A percentile compares a stretch with the other conserved stretches of the same genome.
phyloP scores from a whole-genome alignment of 1,284 basidiomycete genomes.

The Xerocomus nothofagi region DNA sequence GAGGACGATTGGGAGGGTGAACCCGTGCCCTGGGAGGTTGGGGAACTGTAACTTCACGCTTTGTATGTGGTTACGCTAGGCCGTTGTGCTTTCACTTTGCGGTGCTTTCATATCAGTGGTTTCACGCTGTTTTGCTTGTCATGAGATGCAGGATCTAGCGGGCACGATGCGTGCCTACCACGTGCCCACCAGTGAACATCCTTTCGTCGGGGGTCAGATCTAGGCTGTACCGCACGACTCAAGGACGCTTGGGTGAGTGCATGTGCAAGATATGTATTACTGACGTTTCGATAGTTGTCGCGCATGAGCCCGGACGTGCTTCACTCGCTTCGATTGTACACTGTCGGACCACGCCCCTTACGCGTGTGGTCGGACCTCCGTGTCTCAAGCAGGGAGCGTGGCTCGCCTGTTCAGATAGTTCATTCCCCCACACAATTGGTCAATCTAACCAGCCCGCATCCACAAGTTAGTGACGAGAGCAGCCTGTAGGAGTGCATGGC shows the following conservation, averaged over 20 bases:
- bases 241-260: conserved; percentile 14
- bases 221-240: conserved; percentile 13
- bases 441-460: conserved; percentile 32
- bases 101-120: conserved; percentile 36
- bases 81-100: conserved; percentile 27
- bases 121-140: conserved; percentile 26
- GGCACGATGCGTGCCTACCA: conserved; percentile 35
- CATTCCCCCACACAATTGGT: conserved; percentile 29
- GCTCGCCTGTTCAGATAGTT: conserved; percentile 23
- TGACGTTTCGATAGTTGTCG: conserved; percentile 10
- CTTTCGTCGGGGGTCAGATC: background rate
- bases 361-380: conserved; percentile 29
- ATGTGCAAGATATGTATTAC: conserved; percentile 13
- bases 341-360: conserved; percentile 23
- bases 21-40: conserved; percentile 75
- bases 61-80: conserved; percentile 26
- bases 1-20: conserved; percentile 83
- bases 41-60: conserved; percentile 53
- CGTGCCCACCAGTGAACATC: conserved; percentile 21
- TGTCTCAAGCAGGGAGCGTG: conserved; percentile 27
- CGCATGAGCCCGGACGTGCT: conserved; percentile 5
- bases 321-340: conserved; percentile 16
- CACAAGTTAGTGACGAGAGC: conserved; percentile 32
- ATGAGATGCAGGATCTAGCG: conserved; percentile 23
- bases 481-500: conserved; percentile 23